Evolutionary conservation across 2,329 filamentous ascomycete species (phyloP).

Genomic region (Sporothrix globosa): DNA sequence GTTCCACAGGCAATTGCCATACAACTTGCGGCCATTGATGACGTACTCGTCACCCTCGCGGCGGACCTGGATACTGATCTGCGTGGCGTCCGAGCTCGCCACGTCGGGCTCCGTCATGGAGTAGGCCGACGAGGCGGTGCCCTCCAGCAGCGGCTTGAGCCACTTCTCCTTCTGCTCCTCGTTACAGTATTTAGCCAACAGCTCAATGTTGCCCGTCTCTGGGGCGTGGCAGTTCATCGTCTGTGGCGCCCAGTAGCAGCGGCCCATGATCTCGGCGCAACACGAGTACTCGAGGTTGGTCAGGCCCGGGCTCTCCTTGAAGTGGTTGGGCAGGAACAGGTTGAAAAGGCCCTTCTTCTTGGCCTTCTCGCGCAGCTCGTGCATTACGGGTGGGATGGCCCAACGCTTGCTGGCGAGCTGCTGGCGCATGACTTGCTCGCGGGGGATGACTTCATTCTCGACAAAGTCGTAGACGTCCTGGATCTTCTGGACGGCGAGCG

Average conservation of each 20-base stretch:
- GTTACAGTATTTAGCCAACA: constrained; percentile 87
- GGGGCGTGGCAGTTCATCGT: constrained; percentile 89
- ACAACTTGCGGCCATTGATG: constrained; percentile 99
- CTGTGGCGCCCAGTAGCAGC: constrained; percentile 78
- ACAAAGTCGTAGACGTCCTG: constrained; percentile 48
- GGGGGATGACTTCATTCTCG: constrained; percentile 50
- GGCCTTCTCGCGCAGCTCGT: constrained; percentile 48
- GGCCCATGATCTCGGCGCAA: constrained; percentile 94
- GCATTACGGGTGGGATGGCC: constrained; percentile 48
- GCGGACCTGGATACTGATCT: constrained; percentile 82
- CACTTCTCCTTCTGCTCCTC: constrained; percentile 82
- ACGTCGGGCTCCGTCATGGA: constrained; percentile 92
- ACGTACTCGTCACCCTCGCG: constrained; percentile 87
- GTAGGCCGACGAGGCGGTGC: constrained; percentile 85
- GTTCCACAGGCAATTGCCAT: constrained; percentile 94
- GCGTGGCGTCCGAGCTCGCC: constrained; percentile 87
- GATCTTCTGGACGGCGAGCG: constrained; percentile 39
- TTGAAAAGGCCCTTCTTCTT: constrained; percentile 87
- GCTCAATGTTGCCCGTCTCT: constrained; percentile 95
- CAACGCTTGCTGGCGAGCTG: constrained; percentile 83
- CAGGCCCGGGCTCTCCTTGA: constrained; percentile 91
- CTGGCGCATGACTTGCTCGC: constrained; percentile 79
- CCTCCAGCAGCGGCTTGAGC: constrained; percentile 79
- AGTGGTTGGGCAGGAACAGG: constrained; percentile 95
- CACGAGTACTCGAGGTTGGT: constrained; percentile 95